phyloP scores from a whole-genome alignment of 2,329 filamentous ascomycete genomes.

The Microcyclospora pomicola region DNA sequence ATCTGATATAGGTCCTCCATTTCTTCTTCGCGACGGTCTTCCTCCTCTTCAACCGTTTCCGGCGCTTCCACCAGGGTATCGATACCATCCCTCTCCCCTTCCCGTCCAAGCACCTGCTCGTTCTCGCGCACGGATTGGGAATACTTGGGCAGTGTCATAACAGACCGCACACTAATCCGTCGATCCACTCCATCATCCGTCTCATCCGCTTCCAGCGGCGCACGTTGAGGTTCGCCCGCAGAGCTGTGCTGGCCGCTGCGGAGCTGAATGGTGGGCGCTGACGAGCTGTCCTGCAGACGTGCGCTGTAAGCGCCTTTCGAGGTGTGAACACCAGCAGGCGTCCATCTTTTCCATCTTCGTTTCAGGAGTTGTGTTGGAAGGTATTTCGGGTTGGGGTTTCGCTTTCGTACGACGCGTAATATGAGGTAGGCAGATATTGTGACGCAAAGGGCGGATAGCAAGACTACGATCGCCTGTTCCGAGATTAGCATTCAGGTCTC shows the following conservation, averaged over 20 bases:
- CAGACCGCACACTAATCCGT: slow-evolving; percentile 76
- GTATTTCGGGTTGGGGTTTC: slow-evolving; percentile 17
- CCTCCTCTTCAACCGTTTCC: slow-evolving; percentile 64
- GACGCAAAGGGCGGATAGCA: slow-evolving; percentile 3
- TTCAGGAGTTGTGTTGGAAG: slow-evolving; percentile 21
- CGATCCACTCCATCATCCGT: slow-evolving; percentile 48
- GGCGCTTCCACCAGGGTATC: slow-evolving; percentile 82
- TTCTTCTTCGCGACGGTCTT: slow-evolving; percentile 65
- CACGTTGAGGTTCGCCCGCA: slow-evolving; percentile 10
- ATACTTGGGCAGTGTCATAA: slow-evolving; percentile 87
- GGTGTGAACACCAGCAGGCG: slow-evolving; percentile 9
- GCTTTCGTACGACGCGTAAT: slow-evolving; percentile 10
- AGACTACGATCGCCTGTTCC: slow-evolving; percentile 4
- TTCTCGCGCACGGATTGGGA: slow-evolving; percentile 55
- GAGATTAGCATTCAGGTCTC: too few relatives aligned
- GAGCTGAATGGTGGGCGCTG: slow-evolving; percentile 13
- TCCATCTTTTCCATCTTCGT: slow-evolving; percentile 21
- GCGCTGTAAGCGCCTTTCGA: slow-evolving; percentile 19
- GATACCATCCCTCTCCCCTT: slow-evolving; percentile 83
- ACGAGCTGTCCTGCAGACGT: slow-evolving; percentile 15
- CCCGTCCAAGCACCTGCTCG: slow-evolving; percentile 72
- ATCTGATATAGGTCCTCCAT: slow-evolving; percentile 93
- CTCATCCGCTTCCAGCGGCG: slow-evolving; percentile 17
- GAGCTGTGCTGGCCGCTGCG: slow-evolving; percentile 13
- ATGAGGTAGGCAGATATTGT: slow-evolving; percentile 5